Conservation (phyloP, 441 rosid genomes). For the Erodium chrysanthum region DNA sequence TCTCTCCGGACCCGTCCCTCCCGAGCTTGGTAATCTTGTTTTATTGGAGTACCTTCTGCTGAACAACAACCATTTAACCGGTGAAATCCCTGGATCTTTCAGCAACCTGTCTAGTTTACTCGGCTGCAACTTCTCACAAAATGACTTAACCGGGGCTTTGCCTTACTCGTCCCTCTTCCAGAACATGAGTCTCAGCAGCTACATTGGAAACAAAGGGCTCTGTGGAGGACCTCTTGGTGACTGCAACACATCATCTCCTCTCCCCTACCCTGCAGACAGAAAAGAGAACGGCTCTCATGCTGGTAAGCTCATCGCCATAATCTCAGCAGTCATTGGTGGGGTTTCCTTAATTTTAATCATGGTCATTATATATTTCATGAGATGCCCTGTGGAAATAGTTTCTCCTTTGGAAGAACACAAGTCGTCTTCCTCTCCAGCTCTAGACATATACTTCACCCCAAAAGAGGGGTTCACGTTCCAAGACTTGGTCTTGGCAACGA, state of each 20-base stretch:
- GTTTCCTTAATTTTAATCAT: conserved; percentile 60
- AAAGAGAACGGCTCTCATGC: conserved; percentile 24
- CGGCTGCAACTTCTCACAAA: conserved; percentile 87
- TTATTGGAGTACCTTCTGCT: conserved; percentile 60
- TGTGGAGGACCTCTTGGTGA: conserved; percentile 60
- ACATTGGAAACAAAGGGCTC: conserved; percentile 62
- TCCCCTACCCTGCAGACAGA: conserved; percentile 26
- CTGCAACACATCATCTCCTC: conserved; percentile 34
- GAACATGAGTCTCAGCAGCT: conserved; percentile 62
- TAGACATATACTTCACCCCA: conserved; percentile 70
- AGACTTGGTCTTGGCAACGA: conserved; percentile 65
- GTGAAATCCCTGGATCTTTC: conserved; percentile 59
- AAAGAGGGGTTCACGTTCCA: conserved; percentile 71
- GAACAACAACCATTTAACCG: conserved; percentile 66
- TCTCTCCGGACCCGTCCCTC: conserved; percentile 60
- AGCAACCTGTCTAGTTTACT: conserved; percentile 65
- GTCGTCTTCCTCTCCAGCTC: conserved; percentile 41
- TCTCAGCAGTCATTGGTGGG: conserved; percentile 57
- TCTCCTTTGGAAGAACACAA: conserved; percentile 38
- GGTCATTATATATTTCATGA: no score
- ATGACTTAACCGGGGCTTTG: conserved; percentile 62
- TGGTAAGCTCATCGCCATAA: conserved; percentile 45
- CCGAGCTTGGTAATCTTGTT: conserved; percentile 63
- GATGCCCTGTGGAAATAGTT: conserved; percentile 11
- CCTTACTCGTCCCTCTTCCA: conserved; percentile 49